Conservation (phyloP, 164 flowering plant genomes). For the Magnolia kwangsiensis region DNA sequence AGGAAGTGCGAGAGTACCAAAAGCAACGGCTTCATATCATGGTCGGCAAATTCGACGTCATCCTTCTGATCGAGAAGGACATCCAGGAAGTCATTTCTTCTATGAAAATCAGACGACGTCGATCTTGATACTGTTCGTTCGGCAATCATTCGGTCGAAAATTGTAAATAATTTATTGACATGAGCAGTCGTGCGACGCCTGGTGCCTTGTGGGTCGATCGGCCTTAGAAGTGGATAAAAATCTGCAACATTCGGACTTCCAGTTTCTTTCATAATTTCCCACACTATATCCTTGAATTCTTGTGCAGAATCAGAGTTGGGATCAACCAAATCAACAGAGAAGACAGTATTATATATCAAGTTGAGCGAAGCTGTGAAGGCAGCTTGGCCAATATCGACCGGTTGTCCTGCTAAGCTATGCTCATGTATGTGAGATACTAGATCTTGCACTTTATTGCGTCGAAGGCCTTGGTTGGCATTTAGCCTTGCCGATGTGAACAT, state of each 20-base stretch:
- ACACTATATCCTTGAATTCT: slow-evolving; percentile 18
- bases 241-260: no score
- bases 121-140: not conserved
- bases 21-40: not conserved
- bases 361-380: slow-evolving; percentile 21
- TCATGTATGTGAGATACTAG: slow-evolving; percentile 14
- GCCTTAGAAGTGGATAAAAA: slow-evolving; percentile 6
- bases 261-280: not conserved
- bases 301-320: slow-evolving; percentile 6
- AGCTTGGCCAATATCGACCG: slow-evolving; percentile 17
- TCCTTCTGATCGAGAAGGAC: slow-evolving; percentile 6
- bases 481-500: slow-evolving; percentile 28
- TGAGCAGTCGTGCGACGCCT: not conserved
- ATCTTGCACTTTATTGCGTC: slow-evolving; percentile 17
- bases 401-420: not conserved
- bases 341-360: slow-evolving; percentile 13
- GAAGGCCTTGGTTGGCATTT: slow-evolving; percentile 2
- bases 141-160: slow-evolving; percentile 14
- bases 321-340: slow-evolving; percentile 23
- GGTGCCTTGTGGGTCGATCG: slow-evolving; percentile 9
- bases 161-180: not conserved
- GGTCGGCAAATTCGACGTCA: not conserved
- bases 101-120: not conserved
- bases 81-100: slow-evolving; percentile 7
- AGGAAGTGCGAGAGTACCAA: not conserved